Evolutionary conservation across 2,329 filamentous ascomycete genomes (phyloP).

Genomic region (Calonectria pteridis): DNA sequence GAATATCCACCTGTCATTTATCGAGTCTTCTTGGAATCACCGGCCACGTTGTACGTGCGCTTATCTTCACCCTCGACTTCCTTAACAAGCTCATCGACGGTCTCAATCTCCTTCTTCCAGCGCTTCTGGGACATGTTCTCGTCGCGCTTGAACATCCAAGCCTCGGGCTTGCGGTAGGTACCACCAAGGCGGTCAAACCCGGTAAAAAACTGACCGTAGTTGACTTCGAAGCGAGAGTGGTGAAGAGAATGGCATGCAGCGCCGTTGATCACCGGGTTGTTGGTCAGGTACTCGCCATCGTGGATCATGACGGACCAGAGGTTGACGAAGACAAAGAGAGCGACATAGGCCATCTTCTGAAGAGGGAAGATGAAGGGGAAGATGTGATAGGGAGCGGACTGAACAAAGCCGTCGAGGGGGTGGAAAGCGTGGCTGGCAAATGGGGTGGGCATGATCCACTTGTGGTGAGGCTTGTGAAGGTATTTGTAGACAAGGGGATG

Average conservation of each 20-base stretch:
- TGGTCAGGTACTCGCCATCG: conserved; percentile 93
- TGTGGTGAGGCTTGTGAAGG: conserved; percentile 97
- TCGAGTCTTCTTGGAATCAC: conserved; percentile 59
- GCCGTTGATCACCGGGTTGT: conserved; percentile 92
- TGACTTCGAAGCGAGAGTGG: conserved; percentile 72
- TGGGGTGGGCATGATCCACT: conserved; percentile 99
- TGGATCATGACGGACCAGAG: conserved; percentile 98
- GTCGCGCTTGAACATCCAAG: conserved; percentile 86
- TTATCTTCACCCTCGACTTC: conserved; percentile 74
- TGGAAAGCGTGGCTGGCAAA: conserved; percentile 96
- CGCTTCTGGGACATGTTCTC: conserved; percentile 85
- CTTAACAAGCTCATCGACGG: conserved; percentile 81
- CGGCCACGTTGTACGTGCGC: conserved; percentile 57
- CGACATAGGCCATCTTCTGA: conserved; percentile 89
- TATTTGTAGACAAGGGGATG: conserved; percentile 83
- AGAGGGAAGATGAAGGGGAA: conserved; percentile 94
- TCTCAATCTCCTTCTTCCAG: conserved; percentile 82
- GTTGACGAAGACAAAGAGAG: conserved; percentile 92
- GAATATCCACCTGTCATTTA: conserved; percentile 16
- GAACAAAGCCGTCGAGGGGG: conserved; percentile 89
- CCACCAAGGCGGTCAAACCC: conserved; percentile 90
- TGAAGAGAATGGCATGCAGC: conserved; percentile 89
- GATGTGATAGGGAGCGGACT: conserved; percentile 91
- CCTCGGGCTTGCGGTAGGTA: conserved; percentile 88
- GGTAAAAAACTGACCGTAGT: conserved; percentile 95